A percentile compares a stretch with the other conserved stretches of the same genome.
Evolutionary conservation across 164 flowering plant genomes (phyloP).

Genomic region (Aristolochia californica): DNA sequence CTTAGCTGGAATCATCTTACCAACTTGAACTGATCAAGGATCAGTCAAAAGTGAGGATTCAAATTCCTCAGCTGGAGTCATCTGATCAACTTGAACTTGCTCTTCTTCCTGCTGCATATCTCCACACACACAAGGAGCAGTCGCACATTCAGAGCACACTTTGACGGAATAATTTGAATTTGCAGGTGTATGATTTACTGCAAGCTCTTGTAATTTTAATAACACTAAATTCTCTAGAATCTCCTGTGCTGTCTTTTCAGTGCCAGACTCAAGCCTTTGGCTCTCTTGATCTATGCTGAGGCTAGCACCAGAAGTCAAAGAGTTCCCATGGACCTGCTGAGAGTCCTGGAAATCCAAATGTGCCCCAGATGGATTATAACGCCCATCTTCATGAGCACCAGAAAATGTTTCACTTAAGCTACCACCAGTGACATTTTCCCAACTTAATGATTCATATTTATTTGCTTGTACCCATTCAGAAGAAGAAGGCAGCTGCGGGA

Average conservation of each 20-base stretch:
- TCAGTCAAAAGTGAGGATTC: too few relatives aligned
- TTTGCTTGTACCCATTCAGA: not conserved
- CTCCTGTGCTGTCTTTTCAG: not conserved
- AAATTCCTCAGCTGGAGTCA: too few relatives aligned
- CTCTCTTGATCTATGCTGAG: too few relatives aligned
- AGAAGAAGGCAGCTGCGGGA: not conserved
- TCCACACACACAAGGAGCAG: constrained; percentile 3
- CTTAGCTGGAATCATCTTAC: too few relatives aligned
- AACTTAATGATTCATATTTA: constrained; percentile 1
- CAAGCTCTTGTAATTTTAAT: constrained; percentile 31
- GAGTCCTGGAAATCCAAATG: constrained; percentile 1
- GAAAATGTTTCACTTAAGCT: constrained; percentile 2
- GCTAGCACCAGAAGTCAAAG: not conserved
- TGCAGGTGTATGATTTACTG: constrained; percentile 10
- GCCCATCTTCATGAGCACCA: constrained; percentile 3
- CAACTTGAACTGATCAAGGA: too few relatives aligned
- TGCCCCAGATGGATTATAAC: not conserved
- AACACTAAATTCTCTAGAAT: constrained; percentile 20
- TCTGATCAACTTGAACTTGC: too few relatives aligned
- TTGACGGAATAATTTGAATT: constrained; percentile 5
- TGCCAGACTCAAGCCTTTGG: too few relatives aligned
- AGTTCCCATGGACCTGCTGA: constrained; percentile 2
- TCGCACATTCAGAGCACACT: constrained; percentile 10
- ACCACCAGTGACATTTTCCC: too few relatives aligned
- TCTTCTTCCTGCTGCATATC: too few relatives aligned